These are phyloP conservation scores for Yamadazyma membranifaciens DNA, from an alignment of 1,139 yeast species.

Conservation along the genomic window DNA sequence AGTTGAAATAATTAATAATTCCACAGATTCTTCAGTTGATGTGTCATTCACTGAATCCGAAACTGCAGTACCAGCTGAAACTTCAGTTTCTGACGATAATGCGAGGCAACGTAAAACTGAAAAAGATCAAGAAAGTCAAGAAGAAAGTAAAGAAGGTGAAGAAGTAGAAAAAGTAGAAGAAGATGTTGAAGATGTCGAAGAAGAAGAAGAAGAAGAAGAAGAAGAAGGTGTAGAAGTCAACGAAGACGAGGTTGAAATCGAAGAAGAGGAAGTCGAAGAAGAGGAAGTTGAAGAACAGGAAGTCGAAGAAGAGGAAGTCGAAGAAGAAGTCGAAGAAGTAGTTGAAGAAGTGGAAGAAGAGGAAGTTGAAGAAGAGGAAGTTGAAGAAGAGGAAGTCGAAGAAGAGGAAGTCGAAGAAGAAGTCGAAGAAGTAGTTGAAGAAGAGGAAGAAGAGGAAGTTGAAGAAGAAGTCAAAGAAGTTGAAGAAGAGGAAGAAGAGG, in stretches of 20 bases:
- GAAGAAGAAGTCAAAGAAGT: constrained; percentile 5
- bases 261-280: constrained; percentile 6
- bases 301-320: constrained; percentile 6
- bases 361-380: constrained; percentile 8
- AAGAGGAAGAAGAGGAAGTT: constrained; percentile 4
- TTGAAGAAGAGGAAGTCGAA: constrained; percentile 6
- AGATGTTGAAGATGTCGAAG: constrained; percentile 4
- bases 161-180: constrained; percentile 6
- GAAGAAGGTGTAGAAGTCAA: constrained; percentile 6
- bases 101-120: constrained; percentile 4
- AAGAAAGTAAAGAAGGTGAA: constrained; percentile 5
- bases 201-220: constrained; percentile 7
- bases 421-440: constrained; percentile 1
- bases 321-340: constrained; percentile 6
- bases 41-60: constrained; percentile 1
- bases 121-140: constrained; percentile 4
- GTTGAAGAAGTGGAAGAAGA: constrained; percentile 6
- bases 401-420: constrained; percentile 8
- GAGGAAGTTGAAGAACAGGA: constrained; percentile 6
- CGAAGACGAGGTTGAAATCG: constrained; percentile 7
- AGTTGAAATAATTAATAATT: constrained; percentile 10
- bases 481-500: constrained; percentile 5
- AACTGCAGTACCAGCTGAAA: constrained; percentile 1
- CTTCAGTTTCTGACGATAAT: not conserved
- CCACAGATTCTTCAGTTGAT: constrained; percentile 7